A percentile compares a stretch with the other conserved stretches of the same genome.
These are phyloP conservation scores for Teratosphaeria gauchensis DNA, from an alignment of 2,329 filamentous ascomycete species.

Conservation along the genomic window DNA sequence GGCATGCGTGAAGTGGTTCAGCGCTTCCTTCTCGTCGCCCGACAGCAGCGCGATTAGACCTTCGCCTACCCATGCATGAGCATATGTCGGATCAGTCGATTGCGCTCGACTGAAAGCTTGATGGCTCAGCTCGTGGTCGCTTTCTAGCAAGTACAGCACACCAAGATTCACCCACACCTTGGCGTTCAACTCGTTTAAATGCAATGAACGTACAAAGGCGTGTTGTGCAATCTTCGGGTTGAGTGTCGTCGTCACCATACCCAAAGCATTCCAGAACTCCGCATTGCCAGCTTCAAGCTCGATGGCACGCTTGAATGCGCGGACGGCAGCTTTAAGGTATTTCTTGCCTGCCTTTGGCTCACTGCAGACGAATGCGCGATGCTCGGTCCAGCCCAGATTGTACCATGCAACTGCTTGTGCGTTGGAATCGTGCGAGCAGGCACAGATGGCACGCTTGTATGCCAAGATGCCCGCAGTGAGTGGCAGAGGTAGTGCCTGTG, in stretches of 20 bases:
- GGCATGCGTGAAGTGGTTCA: slow-evolving; percentile 81
- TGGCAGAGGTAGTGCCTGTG: slow-evolving; percentile 37
- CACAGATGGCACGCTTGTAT: slow-evolving; percentile 75
- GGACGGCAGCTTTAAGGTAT: slow-evolving; percentile 71
- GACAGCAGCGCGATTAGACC: slow-evolving; percentile 71
- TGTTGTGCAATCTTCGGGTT: slow-evolving; percentile 87
- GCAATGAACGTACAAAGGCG: slow-evolving; percentile 82
- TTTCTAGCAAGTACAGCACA: slow-evolving; percentile 72
- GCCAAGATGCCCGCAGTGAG: slow-evolving; percentile 63
- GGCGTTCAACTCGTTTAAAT: slow-evolving; percentile 78
- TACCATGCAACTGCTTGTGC: slow-evolving; percentile 95
- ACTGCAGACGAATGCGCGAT: slow-evolving; percentile 64
- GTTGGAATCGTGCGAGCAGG: slow-evolving; percentile 63
- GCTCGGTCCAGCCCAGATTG: slow-evolving; percentile 90
- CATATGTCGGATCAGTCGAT: slow-evolving; percentile 87
- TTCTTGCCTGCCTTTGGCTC: slow-evolving; percentile 47
- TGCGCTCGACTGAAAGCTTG: slow-evolving; percentile 84
- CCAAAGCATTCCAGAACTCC: slow-evolving; percentile 95
- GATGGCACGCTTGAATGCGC: slow-evolving; percentile 90
- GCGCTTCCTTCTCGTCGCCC: slow-evolving; percentile 67
- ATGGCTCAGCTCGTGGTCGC: slow-evolving; percentile 77
- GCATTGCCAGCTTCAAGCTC: slow-evolving; percentile 88
- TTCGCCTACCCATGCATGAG: slow-evolving; percentile 89
- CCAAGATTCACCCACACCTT: slow-evolving; percentile 87
- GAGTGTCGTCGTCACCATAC: slow-evolving; percentile 77